These are phyloP conservation scores for Diplodia corticola DNA, from an alignment of 2,329 filamentous ascomycete species.

Conservation along the genomic window DNA sequence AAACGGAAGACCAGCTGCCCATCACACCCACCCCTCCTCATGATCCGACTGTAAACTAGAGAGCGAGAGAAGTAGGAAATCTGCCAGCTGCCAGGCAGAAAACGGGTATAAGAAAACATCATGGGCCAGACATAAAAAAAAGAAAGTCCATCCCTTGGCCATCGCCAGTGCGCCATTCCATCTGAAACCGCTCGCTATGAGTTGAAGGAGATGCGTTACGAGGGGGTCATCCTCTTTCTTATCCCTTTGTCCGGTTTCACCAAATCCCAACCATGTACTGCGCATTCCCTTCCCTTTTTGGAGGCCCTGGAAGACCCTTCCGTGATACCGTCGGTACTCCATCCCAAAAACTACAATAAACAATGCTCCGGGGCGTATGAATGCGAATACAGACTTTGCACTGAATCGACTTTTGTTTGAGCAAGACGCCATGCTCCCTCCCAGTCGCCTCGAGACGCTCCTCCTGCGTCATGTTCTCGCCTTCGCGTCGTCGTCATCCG, in stretches of 20 bases:
- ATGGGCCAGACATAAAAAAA: not conserved
- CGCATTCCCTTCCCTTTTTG: not conserved
- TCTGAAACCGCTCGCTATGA: conserved; percentile 7
- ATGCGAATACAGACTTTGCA: not conserved
- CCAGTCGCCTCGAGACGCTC: not conserved
- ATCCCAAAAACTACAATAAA: not conserved
- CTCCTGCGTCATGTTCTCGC: conserved; percentile 6
- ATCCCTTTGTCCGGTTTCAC: not conserved
- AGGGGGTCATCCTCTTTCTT: not conserved
- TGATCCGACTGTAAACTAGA: not conserved
- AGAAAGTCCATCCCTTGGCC: not conserved
- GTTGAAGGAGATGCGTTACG: not conserved
- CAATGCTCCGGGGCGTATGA: not conserved
- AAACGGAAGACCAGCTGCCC: conserved; percentile 12
- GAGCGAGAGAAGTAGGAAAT: not conserved
- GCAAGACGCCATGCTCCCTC: not conserved
- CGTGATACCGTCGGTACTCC: not conserved
- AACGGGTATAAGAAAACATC: conserved; percentile 6
- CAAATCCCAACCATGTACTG: not conserved
- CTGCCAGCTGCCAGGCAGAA: not conserved
- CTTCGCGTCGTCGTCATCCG: conserved; percentile 13
- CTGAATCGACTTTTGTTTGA: not conserved
- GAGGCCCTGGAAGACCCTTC: not conserved
- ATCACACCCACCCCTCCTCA: not conserved
- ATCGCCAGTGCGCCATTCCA: conserved; percentile 4